Evolutionary conservation across 1,139 yeast genomes (phyloP).

Genomic region (Kazachstania sp.): DNA sequence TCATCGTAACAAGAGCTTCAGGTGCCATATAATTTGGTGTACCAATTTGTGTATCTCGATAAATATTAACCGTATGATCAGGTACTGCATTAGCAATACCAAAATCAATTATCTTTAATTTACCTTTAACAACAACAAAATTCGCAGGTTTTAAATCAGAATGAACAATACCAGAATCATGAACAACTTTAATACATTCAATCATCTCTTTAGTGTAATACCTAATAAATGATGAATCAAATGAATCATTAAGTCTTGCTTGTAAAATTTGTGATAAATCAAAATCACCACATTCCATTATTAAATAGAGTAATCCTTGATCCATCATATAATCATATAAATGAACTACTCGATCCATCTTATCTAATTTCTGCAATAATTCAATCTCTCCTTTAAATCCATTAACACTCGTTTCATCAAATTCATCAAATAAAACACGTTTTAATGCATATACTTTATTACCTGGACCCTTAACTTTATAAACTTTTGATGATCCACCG

Average conservation of each 20-base stretch:
- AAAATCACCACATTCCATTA: constrained; percentile 94
- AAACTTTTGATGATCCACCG: constrained; percentile 93
- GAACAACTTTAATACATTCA: constrained; percentile 81
- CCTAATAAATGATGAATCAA: constrained; percentile 72
- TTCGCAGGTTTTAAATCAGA: constrained; percentile 95
- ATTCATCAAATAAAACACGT: constrained; percentile 71
- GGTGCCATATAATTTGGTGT: constrained; percentile 99
- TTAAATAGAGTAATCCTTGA: constrained; percentile 55
- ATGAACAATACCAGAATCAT: constrained; percentile 80
- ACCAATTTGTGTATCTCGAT: constrained; percentile 86
- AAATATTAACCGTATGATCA: constrained; percentile 83
- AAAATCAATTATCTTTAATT: constrained; percentile 82
- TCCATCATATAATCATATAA: constrained; percentile 66
- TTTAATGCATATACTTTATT: constrained; percentile 70
- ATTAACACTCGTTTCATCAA: constrained; percentile 61
- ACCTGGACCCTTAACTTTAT: constrained; percentile 57
- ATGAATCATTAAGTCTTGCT: constrained; percentile 42
- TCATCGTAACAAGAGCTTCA: constrained; percentile 70
- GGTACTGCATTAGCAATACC: constrained; percentile 95
- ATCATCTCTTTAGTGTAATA: constrained; percentile 75
- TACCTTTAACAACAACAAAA: constrained; percentile 78
- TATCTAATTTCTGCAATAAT: constrained; percentile 50
- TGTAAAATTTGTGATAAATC: constrained; percentile 80
- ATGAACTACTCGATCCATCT: constrained; percentile 67
- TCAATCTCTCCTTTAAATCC: constrained; percentile 91